Evolutionary conservation across 2,329 filamentous ascomycete genomes (phyloP).

Genomic region (Pseudogymnoascus pannorum): DNA sequence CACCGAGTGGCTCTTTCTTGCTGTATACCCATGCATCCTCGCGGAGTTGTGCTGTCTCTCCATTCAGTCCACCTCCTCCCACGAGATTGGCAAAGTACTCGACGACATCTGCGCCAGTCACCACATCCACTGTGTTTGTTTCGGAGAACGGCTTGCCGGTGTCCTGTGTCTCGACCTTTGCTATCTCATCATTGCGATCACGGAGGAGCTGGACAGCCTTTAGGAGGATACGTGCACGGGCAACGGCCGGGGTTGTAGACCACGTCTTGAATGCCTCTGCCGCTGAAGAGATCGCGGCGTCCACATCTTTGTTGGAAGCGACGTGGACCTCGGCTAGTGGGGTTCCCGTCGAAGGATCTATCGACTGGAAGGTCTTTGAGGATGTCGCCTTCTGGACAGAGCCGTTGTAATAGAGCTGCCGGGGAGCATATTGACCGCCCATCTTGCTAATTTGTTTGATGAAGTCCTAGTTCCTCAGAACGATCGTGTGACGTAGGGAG

Average conservation of each 20-base stretch:
- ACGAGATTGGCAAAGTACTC: slow-evolving; percentile 81
- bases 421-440: slow-evolving; percentile 37
- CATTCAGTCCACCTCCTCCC: slow-evolving; percentile 70
- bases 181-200: slow-evolving; percentile 70
- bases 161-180: slow-evolving; percentile 71
- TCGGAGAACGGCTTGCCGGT: slow-evolving; percentile 82
- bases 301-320: slow-evolving; percentile 59
- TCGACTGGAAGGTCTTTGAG: slow-evolving; percentile 57
- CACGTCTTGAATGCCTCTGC: slow-evolving; percentile 65
- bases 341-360: slow-evolving; percentile 66
- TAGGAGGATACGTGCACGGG: slow-evolving; percentile 70
- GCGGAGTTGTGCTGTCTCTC: slow-evolving; percentile 67
- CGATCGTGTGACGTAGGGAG: not conserved
- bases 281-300: slow-evolving; percentile 65
- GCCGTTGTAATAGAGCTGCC: slow-evolving; percentile 71
- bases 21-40: slow-evolving; percentile 77
- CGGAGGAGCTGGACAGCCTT: slow-evolving; percentile 68
- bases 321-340: slow-evolving; percentile 65
- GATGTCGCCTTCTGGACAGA: slow-evolving; percentile 54
- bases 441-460: slow-evolving; percentile 15
- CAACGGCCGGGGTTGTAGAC: slow-evolving; percentile 67
- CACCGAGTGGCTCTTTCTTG: slow-evolving; percentile 72
- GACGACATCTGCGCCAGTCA: slow-evolving; percentile 76
- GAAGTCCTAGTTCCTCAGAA: not conserved
- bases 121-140: slow-evolving; percentile 75